Base-by-base conservation (phyloP, 345 rosid genomes). In the Noccaea caerulescens region DNA sequence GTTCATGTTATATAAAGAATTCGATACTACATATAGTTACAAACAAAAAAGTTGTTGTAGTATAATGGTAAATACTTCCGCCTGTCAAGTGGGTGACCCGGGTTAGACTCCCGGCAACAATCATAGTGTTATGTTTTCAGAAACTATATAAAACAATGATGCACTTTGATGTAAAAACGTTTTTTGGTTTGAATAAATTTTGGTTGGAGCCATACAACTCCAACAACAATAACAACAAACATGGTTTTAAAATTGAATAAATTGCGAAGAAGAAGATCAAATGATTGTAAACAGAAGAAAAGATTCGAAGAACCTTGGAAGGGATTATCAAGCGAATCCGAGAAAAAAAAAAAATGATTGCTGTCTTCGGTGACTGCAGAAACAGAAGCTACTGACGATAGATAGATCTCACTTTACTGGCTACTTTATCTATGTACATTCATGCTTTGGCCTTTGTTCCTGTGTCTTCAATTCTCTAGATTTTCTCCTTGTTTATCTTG, bases 31-130 rank as follows among this genome's bases (percentile, higher is more conserved):
- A 20, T 20, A 20, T 1, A 20, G 1, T 20, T 20, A 20, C 23
- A 0, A 8, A 10, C 71, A 76, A 49, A 11, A 30, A 59, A 0
- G 91, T 87, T 89, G 97, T 93, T 87, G 97, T 90, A 87, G 93
- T 93, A 90, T 87, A 84, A 97, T 86, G 97, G 94, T 88, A 0
- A 87, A 94, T 85, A 88, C 87, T 80, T 85, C 91, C 86, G 89
- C 85, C 97, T 88, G 94, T 91, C 98, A 93, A 92, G 88, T 87
- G 88, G 94, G 94, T 49, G 96, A 86, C 97, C 93, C 92, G 95
- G 83, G 93, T 87, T 90, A 96, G 94, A 89, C 86, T 84, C 87
- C 95, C 91, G 88, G 94, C 91, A 86, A 81, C 87, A 20, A 20
- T 20, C 23, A 1, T 20, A 20, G 23, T 20, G 2, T 20, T 20